Base-by-base conservation (phyloP, 2,329 filamentous ascomycete species). In the Thermothelomyces thermophilus region DNA sequence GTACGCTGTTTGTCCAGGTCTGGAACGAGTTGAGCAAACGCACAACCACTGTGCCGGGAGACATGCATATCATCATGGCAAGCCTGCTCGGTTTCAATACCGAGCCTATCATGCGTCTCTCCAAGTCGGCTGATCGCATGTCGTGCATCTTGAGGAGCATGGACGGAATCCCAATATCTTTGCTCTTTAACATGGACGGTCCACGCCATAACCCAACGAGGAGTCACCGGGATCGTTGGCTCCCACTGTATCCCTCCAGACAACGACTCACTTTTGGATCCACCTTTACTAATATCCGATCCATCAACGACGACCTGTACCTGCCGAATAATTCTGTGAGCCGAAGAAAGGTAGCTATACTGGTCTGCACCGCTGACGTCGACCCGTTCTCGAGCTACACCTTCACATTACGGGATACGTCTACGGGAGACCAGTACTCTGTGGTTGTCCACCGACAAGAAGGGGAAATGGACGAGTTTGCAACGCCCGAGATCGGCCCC, bases 11-110 rank as follows among this genome's bases (percentile, higher is more conserved):
- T 19, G 54, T 58, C 3, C 56, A 56, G 6, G 36, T 54, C 2
- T 58, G 56, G 56, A 58, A 58, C 28, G 52, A 58, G 19, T 41
- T 58, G 26, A 55, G 54, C 52, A 54, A 54, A 19, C 37, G 56
- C 39, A 20, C 50, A 8, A 55, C 54, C 11, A 56, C 54, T 11
- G 40, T 55, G 10, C 56, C 54, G 8, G 48, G 53, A 10, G 56
- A 58, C 42, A 56, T 51, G 46, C 54, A 56, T 24, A 46, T 56
- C 19, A 56, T 58, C 5, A 50, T 58, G 35, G 56, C 56, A 2
- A 55, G 31, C 20, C 44, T 59, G 11, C 50, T 59, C 1, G 50
- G 52, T 14, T 59, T 59, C 48, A 52, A 59, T 36, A 49, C 50
- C 3, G 55, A 54, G 16, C 52, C 55, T 0, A 36, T 58, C 8